Evolutionary conservation across 2,329 filamentous ascomycete genomes (phyloP), one percentile per base, ranked within the genome.

Genomic region (Colletotrichum horii): DNA sequence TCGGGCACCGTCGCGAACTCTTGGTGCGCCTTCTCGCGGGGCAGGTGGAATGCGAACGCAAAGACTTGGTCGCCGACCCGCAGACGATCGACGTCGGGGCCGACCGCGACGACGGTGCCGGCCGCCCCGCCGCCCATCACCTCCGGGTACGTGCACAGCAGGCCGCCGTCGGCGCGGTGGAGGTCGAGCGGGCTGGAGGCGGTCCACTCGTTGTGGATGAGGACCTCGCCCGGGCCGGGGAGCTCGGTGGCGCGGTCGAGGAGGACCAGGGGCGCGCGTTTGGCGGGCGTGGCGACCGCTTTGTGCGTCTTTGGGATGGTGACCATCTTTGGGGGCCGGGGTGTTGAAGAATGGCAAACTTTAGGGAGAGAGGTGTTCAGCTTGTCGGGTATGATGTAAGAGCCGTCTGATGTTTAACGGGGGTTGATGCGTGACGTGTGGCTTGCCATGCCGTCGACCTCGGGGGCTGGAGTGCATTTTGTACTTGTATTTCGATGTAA

Each of bases 171-270:
- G 60, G 90, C 89, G 75, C 91, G 88, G 82, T 93, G 92, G 5
- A 93, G 84, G 79, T 93, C 91, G 0, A 93, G 83, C 0, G 92
- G 92, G 4, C 89, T 91, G 1, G 91, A 92, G 6, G 90, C 88
- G 2, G 90, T 91, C 89, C 90, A 93, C 71, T 88, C 83, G n/a
- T 91, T 88, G 24, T 85, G 87, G 43, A 93, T 82, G n/a, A 88
- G 85, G 43, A 92, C 86, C 80, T 93, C 88, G 34, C 88, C 85
- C 1, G 81, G 79, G 3, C 77, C 74, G 0, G 88, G 88, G 14
- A 80, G 60, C 30, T 80, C 36, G 34, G 82, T 83, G 12, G 81
- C 79, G 11, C 74, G 65, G 30, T 77, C 70, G 72, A 79, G 32
- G 70, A 79, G 78, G 22, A 77, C 19, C n/a, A 82, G 79, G 22